Conservation (phyloP, 1,284 basidiomycete species). For the Trametes polyzona region DNA sequence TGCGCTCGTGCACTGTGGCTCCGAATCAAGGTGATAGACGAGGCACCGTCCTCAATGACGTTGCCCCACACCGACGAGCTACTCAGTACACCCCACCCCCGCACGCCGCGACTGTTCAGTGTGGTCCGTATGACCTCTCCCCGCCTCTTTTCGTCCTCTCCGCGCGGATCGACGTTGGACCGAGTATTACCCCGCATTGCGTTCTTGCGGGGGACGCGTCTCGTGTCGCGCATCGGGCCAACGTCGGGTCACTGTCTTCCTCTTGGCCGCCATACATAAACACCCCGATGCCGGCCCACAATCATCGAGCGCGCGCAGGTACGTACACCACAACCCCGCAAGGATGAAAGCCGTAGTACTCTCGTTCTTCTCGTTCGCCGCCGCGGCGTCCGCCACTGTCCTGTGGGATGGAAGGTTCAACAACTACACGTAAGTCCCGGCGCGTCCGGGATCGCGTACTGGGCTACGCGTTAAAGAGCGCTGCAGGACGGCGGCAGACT, state of each 20-base stretch:
- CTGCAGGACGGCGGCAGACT: conserved; percentile 29
- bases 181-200: conserved; percentile 23
- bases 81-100: conserved; percentile 2
- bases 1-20: not conserved
- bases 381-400: conserved; percentile 27
- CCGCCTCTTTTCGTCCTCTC: conserved; percentile 5
- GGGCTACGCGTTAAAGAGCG: no score
- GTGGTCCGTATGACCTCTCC: conserved; percentile 10
- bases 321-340: no score
- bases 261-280: conserved; percentile 10
- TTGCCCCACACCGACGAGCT: not conserved
- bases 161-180: conserved; percentile 29
- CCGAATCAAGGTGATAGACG: not conserved
- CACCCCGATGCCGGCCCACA: not conserved
- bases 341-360: conserved; percentile 20
- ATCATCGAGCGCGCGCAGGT: not conserved
- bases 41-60: conserved; percentile 8
- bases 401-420: conserved; percentile 35
- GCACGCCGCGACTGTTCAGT: not conserved
- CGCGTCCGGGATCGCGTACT: not conserved
- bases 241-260: conserved; percentile 18
- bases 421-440: conserved; percentile 28
- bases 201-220: conserved; percentile 4
- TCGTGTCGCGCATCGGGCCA: conserved; percentile 19
- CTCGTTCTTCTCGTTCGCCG: conserved; percentile 11